phyloP scores from a whole-genome alignment of 495 filamentous ascomycete genomes.

The Lineolata rhizophorae region DNA sequence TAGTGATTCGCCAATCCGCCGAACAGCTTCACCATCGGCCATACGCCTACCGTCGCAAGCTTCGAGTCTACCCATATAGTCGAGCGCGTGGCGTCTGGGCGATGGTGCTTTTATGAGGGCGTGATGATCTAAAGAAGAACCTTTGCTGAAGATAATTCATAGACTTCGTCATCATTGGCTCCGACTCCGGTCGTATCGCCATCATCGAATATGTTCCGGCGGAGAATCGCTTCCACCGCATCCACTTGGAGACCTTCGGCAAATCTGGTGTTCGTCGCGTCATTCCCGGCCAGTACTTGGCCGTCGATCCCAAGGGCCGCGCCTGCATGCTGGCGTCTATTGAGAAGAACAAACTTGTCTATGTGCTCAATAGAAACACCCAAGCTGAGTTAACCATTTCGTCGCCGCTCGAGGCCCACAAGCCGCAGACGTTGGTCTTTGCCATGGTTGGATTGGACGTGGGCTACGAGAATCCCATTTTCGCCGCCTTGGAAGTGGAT shows the following conservation, averaged over 20 bases:
- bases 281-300: conserved; percentile 85
- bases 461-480: conserved; percentile 91
- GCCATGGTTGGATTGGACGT: conserved; percentile 73
- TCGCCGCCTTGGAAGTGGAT: conserved; percentile 83
- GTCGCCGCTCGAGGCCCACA: conserved; percentile 92
- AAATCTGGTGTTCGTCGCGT: conserved; percentile 92
- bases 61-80: too few species aligned
- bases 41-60: conserved; percentile 1
- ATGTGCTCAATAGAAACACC: conserved; percentile 87
- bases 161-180: conserved; percentile 94
- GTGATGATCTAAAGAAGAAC: conserved; percentile 15
- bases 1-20: conserved; percentile 82
- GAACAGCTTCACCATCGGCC: conserved; percentile 22
- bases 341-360: conserved; percentile 99
- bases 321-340: conserved; percentile 83
- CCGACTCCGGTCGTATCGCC: conserved; percentile 85
- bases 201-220: conserved; percentile 81
- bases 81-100: background rate
- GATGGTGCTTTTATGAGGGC: background rate
- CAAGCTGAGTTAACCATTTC: conserved; percentile 91
- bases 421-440: conserved; percentile 79
- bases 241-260: conserved; percentile 92
- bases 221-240: conserved; percentile 67
- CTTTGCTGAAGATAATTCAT: conserved; percentile 33
- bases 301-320: conserved; percentile 82